Conservation (phyloP, 495 filamentous ascomycete genomes). For the Xylaria palmicola region DNA sequence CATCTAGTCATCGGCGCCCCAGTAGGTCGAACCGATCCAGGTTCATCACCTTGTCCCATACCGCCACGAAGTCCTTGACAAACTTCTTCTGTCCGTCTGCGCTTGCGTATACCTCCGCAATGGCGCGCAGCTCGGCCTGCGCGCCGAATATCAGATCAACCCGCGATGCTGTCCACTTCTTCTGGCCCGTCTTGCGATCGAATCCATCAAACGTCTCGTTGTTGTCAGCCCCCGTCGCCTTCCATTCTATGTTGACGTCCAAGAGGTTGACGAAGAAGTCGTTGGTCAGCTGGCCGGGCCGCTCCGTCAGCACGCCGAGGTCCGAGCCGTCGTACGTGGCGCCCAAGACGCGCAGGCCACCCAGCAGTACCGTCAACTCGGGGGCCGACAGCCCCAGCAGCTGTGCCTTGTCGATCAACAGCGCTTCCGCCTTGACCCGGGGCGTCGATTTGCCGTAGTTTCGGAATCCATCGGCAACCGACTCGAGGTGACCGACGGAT, state of each 20-base stretch:
- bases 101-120: conserved; percentile 64
- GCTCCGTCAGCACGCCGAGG: conserved; percentile 61
- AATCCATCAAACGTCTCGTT: conserved; percentile 59
- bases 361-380: conserved; percentile 65
- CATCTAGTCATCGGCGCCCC: not conserved
- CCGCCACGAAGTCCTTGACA: conserved; percentile 65
- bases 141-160: conserved; percentile 68
- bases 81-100: conserved; percentile 46
- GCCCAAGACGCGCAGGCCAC: conserved; percentile 64
- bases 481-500: conserved; percentile 62
- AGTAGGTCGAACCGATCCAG: conserved; percentile 63
- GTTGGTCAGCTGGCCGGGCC: conserved; percentile 65
- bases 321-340: conserved; percentile 65
- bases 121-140: conserved; percentile 66
- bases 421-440: conserved; percentile 61
- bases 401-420: conserved; percentile 66
- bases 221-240: conserved; percentile 43
- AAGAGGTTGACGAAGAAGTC: conserved; percentile 77
- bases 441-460: conserved; percentile 62
- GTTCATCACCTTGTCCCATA: conserved; percentile 72
- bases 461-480: conserved; percentile 67
- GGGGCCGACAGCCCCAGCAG: conserved; percentile 66
- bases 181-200: conserved; percentile 64
- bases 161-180: conserved; percentile 69
- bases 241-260: conserved; percentile 64